Evolutionary conservation across 768 basidiomycete genomes (phyloP), one percentile per base, ranked within the genome.

Genomic region (Cystofilobasidium capitatum): DNA sequence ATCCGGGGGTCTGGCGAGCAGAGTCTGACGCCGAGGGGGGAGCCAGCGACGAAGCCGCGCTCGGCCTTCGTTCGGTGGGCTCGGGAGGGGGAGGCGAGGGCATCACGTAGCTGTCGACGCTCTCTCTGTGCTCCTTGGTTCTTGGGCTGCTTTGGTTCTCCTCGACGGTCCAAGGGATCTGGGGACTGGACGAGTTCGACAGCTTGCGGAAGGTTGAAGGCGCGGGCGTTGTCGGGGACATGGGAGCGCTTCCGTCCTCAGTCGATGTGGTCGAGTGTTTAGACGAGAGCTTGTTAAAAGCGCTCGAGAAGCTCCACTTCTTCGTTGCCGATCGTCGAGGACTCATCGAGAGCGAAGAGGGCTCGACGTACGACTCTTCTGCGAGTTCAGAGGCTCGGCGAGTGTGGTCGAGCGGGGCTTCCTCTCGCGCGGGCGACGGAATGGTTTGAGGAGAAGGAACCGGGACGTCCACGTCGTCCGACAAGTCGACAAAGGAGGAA

Each of bases 261-360:
- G 44, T 49, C 45, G 61, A 60, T 10, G 64, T 40, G 33, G 37
- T 26, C 31, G 61, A 62, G 40, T 39, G 39, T n/a, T 62, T 67
- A 49, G 42, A 66, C 1, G 70, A 67, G n/a, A 57, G 64, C 33
- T 58, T 66, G 51, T 69, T 69, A 26, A 92, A 79, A 29, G 88
- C 88, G 70, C 83, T 87, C n/a, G 88, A 88, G 76, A 93, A 88
- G 75, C 90, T 92, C 91, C 91, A 93, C 77, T 93, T 93, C 82
- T 91, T 92, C n/a, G 88, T 89, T 39, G 90, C 89, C 3, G 88
- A 45, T 42, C 65, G 37, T n/a, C 26, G 39, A 1, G 37, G 59
- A 24, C 26, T 42, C 2, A n/a, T 31, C 22, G 64, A 54, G 1
- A 20, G 35, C 36, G 36, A 24, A 13, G 49, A 42, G 22, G n/a